Evolutionary conservation across 2,329 filamentous ascomycete genomes (phyloP).

Genomic region (Tolypocladium nubicola): DNA sequence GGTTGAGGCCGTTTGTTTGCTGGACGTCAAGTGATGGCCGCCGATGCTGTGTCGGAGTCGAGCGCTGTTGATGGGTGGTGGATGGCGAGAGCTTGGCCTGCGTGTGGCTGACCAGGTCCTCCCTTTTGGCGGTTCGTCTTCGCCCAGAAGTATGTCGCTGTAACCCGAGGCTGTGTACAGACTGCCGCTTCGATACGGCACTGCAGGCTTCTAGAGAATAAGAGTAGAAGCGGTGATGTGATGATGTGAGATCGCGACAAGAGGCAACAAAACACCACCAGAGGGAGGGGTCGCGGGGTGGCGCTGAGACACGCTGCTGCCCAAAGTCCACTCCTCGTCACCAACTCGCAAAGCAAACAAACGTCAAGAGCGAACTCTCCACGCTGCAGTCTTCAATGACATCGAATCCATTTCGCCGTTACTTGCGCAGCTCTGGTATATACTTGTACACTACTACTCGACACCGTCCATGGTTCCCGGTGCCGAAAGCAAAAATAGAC

Average conservation of each 20-base stretch:
- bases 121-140: neutral
- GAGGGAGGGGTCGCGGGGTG: neutral
- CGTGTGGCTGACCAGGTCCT: neutral
- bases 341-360: neutral
- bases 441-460: neutral
- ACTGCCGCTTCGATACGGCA: neutral
- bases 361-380: no score
- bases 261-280: neutral
- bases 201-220: neutral
- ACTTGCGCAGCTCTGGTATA: neutral
- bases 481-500: neutral
- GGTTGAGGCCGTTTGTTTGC: neutral
- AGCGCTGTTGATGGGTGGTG: neutral
- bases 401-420: neutral
- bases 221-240: neutral
- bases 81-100: neutral
- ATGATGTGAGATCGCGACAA: neutral
- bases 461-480: neutral
- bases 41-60: neutral
- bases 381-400: neutral
- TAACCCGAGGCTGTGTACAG: no score
- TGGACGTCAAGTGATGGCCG: neutral
- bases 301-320: neutral
- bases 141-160: neutral
- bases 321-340: neutral